Evolutionary conservation across 2,329 filamentous ascomycete species (phyloP), one percentile per base, ranked within the genome.

Genomic region (Penicillium hordei): DNA sequence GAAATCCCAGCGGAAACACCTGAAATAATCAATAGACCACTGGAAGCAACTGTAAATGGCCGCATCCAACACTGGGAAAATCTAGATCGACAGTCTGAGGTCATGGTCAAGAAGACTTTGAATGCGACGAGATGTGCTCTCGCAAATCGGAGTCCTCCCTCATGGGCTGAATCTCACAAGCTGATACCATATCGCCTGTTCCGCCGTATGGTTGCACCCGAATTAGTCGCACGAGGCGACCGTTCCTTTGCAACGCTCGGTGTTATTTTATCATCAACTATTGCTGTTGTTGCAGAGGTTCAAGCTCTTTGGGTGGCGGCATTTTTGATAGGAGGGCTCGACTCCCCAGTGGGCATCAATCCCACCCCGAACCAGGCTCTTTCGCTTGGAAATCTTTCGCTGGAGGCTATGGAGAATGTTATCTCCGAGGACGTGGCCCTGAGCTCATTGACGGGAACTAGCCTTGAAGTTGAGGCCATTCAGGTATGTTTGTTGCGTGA

Each of bases 231-330:
- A 23, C 49, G 61, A 38, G 66, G 66, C 3, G 66, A 68, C 39
- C 64, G 65, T 13, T 66, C 63, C 1, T 64, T 69, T 45, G 65
- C 61, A 12, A 50, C 54, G 1, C 44, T 68, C 1, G 65, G 66
- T 1, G 45, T 63, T 9, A 33, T 69, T 5, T 45, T 63, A 21
- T 62, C 62, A 15, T 65, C 62, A 2, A 65, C 62, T 0, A 63
- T 65, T 44, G 61, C 67, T 0, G 52, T 67, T 15, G 60, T 69
- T 4, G 65, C 65, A 3, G 67, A 69, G 49, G 62, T 67, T 2
- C 67, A 68, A 36, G 67, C 65, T 17, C 55, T 69, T 8, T 68
- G 68, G 68, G 62, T 60, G 6, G 56, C 60, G 1, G 64, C 62
- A 5, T 70, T 69, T 25, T 48, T 70, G 19, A 68, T 60, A 0